A percentile compares a stretch with the other conserved stretches of the same genome.
Evolutionary conservation across 495 filamentous ascomycete genomes (phyloP).

Genomic region (Eremomyces bilateralis): DNA sequence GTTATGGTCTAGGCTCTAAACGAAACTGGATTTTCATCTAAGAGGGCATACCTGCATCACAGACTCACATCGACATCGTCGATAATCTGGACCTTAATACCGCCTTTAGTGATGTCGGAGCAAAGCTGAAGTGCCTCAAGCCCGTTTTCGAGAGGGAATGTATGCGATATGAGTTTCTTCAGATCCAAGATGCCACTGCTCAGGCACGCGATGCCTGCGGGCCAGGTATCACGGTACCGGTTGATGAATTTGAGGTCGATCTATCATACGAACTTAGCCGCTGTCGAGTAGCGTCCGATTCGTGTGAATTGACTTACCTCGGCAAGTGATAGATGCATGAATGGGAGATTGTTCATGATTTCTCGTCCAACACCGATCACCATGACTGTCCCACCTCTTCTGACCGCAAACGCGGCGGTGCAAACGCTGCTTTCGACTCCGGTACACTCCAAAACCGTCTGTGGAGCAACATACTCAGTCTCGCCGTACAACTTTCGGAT

Average conservation of each 20-base stretch:
- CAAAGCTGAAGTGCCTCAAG: constrained; percentile 30
- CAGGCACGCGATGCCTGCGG: constrained; percentile 27
- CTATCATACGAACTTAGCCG: constrained; percentile 12
- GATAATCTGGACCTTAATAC: constrained; percentile 38
- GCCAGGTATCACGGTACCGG: constrained; percentile 42
- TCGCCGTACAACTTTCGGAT: constrained; percentile 29
- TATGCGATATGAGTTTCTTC: constrained; percentile 26
- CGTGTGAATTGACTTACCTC: constrained; percentile 16
- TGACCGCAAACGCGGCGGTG: constrained; percentile 32
- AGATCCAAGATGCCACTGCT: constrained; percentile 32
- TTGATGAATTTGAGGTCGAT: constrained; percentile 43
- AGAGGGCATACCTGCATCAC: no score
- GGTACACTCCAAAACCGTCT: constrained; percentile 39
- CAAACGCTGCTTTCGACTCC: constrained; percentile 37
- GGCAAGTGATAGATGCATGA: constrained; percentile 40
- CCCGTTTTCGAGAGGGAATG: constrained; percentile 32
- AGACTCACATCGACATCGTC: constrained; percentile 25
- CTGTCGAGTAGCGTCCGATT: constrained; percentile 1
- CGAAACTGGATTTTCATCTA: no score
- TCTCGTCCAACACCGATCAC: constrained; percentile 40
- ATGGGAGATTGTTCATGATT: constrained; percentile 40
- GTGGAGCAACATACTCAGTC: constrained; percentile 29
- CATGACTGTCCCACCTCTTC: constrained; percentile 35
- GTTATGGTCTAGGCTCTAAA: no score
- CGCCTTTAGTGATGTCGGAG: constrained; percentile 25